Conservation (phyloP, 257 asterid genomes). For the Solanum dulcamara region DNA sequence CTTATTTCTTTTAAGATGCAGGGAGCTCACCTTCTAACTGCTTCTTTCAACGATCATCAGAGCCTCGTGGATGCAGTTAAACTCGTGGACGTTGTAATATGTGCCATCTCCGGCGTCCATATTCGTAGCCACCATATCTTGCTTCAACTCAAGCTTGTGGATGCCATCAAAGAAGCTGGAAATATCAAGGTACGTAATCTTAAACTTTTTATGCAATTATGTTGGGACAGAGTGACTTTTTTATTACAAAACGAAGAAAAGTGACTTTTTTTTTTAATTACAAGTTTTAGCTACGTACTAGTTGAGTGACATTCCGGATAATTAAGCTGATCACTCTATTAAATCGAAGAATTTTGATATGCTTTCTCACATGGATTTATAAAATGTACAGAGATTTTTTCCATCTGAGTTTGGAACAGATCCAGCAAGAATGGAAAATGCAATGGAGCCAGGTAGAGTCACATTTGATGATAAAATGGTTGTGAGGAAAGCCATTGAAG, state of each 20-base stretch:
- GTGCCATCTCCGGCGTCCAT: slow-evolving; percentile 83
- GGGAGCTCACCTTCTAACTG: slow-evolving; percentile 56
- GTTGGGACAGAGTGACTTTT: no score
- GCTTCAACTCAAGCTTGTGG: slow-evolving; percentile 62
- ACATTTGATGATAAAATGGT: slow-evolving; percentile 24
- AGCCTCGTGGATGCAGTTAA: slow-evolving; percentile 73
- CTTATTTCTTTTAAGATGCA: slow-evolving; percentile 51
- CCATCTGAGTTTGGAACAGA: slow-evolving; percentile 28
- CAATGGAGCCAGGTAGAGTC: slow-evolving; percentile 17
- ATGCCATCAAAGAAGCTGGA: slow-evolving; percentile 80
- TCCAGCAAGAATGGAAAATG: slow-evolving; percentile 17
- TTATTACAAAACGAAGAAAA: no score
- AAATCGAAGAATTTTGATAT: neutral
- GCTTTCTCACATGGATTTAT: neutral
- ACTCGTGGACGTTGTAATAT: slow-evolving; percentile 63
- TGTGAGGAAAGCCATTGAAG: slow-evolving; percentile 22
- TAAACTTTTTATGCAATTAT: neutral
- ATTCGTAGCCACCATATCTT: slow-evolving; percentile 54
- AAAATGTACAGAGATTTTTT: slow-evolving; percentile 14
- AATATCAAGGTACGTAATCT: slow-evolving; percentile 40
- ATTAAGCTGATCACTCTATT: neutral
- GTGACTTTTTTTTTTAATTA: no score
- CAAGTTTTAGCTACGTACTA: no score
- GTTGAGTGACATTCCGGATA: neutral
- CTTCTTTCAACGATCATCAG: slow-evolving; percentile 52